These are phyloP conservation scores for Boletus speciosus DNA, from an alignment of 768 basidiomycete species.

Conservation along the genomic window DNA sequence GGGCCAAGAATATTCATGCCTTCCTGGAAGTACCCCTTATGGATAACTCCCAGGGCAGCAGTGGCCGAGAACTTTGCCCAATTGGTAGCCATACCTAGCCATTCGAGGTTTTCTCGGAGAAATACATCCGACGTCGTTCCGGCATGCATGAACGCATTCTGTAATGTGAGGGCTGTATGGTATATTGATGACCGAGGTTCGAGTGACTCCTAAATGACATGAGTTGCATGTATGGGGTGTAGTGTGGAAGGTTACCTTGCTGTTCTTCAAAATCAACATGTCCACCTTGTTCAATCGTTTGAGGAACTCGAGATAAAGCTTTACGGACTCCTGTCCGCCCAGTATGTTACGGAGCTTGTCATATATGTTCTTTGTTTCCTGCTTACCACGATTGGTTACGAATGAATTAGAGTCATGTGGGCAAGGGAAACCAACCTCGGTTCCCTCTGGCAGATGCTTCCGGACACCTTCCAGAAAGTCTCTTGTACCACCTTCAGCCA, in stretches of 20 bases:
- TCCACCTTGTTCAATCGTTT: slow-evolving; percentile 93
- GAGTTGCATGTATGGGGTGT: slow-evolving; percentile 1
- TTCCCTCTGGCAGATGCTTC: slow-evolving; percentile 63
- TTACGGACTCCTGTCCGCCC: slow-evolving; percentile 87
- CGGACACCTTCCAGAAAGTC: slow-evolving; percentile 84
- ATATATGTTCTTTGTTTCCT: slow-evolving; percentile 62
- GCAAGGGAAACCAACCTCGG: slow-evolving; percentile 44
- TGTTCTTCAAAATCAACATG: slow-evolving; percentile 85
- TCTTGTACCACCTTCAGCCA: slow-evolving; percentile 91
- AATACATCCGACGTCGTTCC: slow-evolving; percentile 95
- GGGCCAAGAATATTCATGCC: slow-evolving; percentile 91
- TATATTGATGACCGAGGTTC: slow-evolving; percentile 96
- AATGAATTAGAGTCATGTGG: not conserved
- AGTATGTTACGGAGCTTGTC: slow-evolving; percentile 81
- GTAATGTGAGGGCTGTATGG: slow-evolving; percentile 92
- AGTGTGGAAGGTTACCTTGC: slow-evolving; percentile 55
- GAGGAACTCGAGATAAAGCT: slow-evolving; percentile 92
- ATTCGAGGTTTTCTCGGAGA: slow-evolving; percentile 93
- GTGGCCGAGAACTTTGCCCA: slow-evolving; percentile 99
- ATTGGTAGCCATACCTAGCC: slow-evolving; percentile 91
- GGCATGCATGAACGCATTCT: slow-evolving; percentile 98
- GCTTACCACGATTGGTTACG: slow-evolving; percentile 11
- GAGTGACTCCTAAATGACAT: slow-evolving; percentile 64
- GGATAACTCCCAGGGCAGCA: slow-evolving; percentile 94
- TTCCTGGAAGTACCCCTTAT: slow-evolving; percentile 94